Base-by-base conservation (phyloP, 73 alveolate species). In the Paramecium primaurelia region DNA sequence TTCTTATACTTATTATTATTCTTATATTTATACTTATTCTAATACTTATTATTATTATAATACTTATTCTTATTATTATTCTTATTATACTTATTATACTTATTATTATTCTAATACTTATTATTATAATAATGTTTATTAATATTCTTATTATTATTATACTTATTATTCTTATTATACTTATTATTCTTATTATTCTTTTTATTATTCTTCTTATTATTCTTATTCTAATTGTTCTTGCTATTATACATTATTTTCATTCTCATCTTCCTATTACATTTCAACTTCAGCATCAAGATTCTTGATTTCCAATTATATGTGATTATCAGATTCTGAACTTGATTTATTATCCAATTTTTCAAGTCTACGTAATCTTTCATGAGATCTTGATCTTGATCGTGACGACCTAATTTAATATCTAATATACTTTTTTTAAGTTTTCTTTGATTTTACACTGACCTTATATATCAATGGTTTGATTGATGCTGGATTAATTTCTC, bases 321-420 rank as follows among this genome's bases (percentile, higher is more conserved):
- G 69, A 54, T 49, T 80, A 18, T 42, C 71, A 11, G 91, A 80
- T 45, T 73, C 87, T 73, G 58, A 73, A 73, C 59, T 40, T 16
- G 91, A 80, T 16, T 80, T 42, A 12, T 80, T 42, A 4, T 80
- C 91, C 25, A 80, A 80, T 26, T 80, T 80, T 80, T 80, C 91
- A 20, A 80, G 28, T 80, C 91, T 80, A 8, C 58, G 49, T 42
- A 80, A 80, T 47, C 58, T 80, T 42, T 80, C 91, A 44, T 32
- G 58, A 14, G 91, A 80, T 47, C 91, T 80, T 1, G 91, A 80
- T 42, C 91, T 40, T 28, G 91, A 80, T 11, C 91, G 91, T 6
- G 77, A 37, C 4, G 58, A 25, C 30, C 44, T 80, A 49, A 40
- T 20, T 20, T 4, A 45, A 8, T 6, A 20, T 14, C 2, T 0